phyloP scores from a whole-genome alignment of 257 asterid species.

The Nicotiana sylvestris region DNA sequence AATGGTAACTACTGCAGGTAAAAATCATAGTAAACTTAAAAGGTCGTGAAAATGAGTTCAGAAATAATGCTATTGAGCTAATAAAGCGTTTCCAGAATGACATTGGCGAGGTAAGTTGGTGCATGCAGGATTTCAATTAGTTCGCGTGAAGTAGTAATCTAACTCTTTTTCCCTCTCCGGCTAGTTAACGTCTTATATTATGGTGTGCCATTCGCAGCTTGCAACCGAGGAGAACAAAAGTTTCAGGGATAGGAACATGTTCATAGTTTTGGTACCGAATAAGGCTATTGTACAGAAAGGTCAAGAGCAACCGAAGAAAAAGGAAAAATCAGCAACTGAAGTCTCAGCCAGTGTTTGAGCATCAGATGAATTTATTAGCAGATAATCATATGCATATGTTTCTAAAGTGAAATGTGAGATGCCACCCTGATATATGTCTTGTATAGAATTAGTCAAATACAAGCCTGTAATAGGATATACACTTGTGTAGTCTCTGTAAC shows the following conservation, averaged over 20 bases:
- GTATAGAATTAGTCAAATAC: slow-evolving; percentile 39
- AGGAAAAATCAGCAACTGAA: slow-evolving; percentile 47
- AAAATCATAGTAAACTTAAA: slow-evolving; percentile 85
- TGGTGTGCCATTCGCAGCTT: slow-evolving; percentile 39
- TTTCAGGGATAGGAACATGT: slow-evolving; percentile 69
- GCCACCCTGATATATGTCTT: slow-evolving; percentile 22
- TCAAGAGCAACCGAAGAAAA: slow-evolving; percentile 63
- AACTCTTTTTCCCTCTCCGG: neutral
- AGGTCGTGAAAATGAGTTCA: slow-evolving; percentile 89
- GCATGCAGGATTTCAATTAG: neutral
- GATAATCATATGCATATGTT: slow-evolving; percentile 21
- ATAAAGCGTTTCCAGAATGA: slow-evolving; percentile 78
- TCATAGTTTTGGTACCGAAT: slow-evolving; percentile 75
- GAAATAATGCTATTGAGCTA: slow-evolving; percentile 86
- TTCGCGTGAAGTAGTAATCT: neutral
- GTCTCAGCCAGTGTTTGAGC: slow-evolving; percentile 66
- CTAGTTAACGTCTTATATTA: neutral
- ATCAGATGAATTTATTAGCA: slow-evolving; percentile 22
- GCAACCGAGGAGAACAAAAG: slow-evolving; percentile 75
- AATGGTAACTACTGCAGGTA: slow-evolving; percentile 46
- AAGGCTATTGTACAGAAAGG: slow-evolving; percentile 53
- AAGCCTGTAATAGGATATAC: slow-evolving; percentile 14
- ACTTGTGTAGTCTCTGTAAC: slow-evolving; percentile 8
- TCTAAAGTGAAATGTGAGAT: slow-evolving; percentile 22
- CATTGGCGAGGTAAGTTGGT: slow-evolving; percentile 67